phyloP scores from a whole-genome alignment of 1,139 yeast genomes.

The Saccharomycopsis hybrid region DNA sequence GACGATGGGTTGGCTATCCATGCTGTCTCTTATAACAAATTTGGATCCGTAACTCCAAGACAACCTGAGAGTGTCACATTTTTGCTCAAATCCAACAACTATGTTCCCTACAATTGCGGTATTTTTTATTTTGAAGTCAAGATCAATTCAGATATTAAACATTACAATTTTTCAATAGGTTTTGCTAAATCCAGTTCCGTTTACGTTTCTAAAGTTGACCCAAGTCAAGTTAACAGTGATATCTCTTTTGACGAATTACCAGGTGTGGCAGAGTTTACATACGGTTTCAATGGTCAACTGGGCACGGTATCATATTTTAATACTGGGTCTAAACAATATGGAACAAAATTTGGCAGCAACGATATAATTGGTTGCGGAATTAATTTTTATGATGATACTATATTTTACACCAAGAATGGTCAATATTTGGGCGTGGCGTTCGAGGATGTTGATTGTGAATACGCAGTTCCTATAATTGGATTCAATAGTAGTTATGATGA shows the following conservation, averaged over 20 bases:
- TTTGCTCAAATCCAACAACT: constrained; percentile 37
- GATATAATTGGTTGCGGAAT: constrained; percentile 85
- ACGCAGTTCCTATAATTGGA: constrained; percentile 46
- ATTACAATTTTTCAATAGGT: constrained; percentile 39
- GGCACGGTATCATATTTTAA: constrained; percentile 44
- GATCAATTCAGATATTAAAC: constrained; percentile 35
- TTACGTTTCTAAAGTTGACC: constrained; percentile 22
- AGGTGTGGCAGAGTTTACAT: constrained; percentile 43
- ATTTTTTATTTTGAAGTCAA: constrained; percentile 53
- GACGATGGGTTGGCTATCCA: constrained; percentile 30
- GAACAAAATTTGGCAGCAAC: constrained; percentile 43
- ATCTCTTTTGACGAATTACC: constrained; percentile 31
- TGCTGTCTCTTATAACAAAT: constrained; percentile 24
- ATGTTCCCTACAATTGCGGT: constrained; percentile 39
- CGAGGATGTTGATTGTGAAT: constrained; percentile 32
- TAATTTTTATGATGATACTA: constrained; percentile 53
- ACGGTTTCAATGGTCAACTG: constrained; percentile 55
- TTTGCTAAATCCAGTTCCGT: constrained; percentile 27
- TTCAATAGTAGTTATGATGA: constrained; percentile 23
- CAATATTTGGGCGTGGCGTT: constrained; percentile 51
- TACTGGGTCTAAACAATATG: constrained; percentile 33
- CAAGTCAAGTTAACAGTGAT: constrained; percentile 24
- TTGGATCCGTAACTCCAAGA: constrained; percentile 23
- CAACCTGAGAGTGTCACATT: constrained; percentile 27
- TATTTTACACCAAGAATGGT: constrained; percentile 83